These are phyloP conservation scores for Fusarium mangiferae DNA, from an alignment of 2,329 filamentous ascomycete species.

Conservation along the genomic window DNA sequence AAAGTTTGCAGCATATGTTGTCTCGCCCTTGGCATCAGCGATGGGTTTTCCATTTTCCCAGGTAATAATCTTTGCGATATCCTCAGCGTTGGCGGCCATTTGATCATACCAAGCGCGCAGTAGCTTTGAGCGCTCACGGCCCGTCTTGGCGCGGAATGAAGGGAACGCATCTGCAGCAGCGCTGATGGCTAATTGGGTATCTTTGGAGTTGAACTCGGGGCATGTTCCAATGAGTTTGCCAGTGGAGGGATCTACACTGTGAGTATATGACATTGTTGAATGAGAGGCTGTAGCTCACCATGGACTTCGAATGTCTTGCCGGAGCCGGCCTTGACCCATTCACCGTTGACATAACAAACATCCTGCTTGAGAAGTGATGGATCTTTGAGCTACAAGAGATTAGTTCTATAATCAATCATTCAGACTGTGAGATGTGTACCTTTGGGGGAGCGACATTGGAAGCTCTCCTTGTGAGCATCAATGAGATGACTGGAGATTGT, in stretches of 20 bases:
- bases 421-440: slow-evolving; percentile 43
- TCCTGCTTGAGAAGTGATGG: slow-evolving; percentile 85
- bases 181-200: slow-evolving; percentile 83
- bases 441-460: slow-evolving; percentile 60
- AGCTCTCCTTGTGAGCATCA: slow-evolving; percentile 51
- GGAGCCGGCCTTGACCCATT: slow-evolving; percentile 88
- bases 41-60: slow-evolving; percentile 91
- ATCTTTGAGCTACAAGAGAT: slow-evolving; percentile 72
- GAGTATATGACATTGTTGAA: not conserved
- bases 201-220: slow-evolving; percentile 83
- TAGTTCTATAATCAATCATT: not conserved
- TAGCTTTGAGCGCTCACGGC: slow-evolving; percentile 78
- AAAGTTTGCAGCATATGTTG: slow-evolving; percentile 77
- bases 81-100: slow-evolving; percentile 80
- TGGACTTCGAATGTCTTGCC: slow-evolving; percentile 92
- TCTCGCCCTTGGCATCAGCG: slow-evolving; percentile 78
- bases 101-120: slow-evolving; percentile 85
- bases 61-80: slow-evolving; percentile 84
- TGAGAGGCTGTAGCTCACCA: slow-evolving; percentile 56
- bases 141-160: slow-evolving; percentile 75
- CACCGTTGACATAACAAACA: slow-evolving; percentile 86
- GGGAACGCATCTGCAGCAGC: slow-evolving; percentile 83
- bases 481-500: slow-evolving; percentile 44
- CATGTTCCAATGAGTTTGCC: slow-evolving; percentile 83
- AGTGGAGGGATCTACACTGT: slow-evolving; percentile 77